Conservation (phyloP, 2,329 filamentous ascomycete genomes). For the Orbilia javanica region DNA sequence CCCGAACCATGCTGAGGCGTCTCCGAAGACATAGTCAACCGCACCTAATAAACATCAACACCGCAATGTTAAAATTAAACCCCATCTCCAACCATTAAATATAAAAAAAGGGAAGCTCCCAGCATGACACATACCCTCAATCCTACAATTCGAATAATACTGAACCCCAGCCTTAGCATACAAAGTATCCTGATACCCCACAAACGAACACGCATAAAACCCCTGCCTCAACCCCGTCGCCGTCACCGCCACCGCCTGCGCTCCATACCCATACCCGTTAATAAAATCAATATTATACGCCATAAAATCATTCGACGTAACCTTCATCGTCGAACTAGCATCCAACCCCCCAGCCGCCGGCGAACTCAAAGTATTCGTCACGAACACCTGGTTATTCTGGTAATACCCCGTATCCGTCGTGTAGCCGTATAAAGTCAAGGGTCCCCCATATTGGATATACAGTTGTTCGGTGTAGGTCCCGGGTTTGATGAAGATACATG, state of each 20-base stretch:
- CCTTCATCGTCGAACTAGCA: conserved; percentile 63
- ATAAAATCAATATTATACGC: conserved; percentile 65
- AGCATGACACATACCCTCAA: conserved; percentile 62
- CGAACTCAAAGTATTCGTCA: conserved; percentile 64
- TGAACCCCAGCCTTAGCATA: conserved; percentile 64
- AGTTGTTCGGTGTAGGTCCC: conserved; percentile 64
- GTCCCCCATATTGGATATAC: conserved; percentile 62
- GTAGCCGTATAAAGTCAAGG: conserved; percentile 63
- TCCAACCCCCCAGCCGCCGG: conserved; percentile 63
- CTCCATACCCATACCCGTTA: conserved; percentile 64
- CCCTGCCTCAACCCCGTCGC: conserved; percentile 63
- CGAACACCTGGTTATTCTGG: conserved; percentile 63
- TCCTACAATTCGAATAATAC: conserved; percentile 64
- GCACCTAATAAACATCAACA: conserved; percentile 60
- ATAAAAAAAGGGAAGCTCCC: too few relatives aligned
- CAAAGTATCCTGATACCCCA: conserved; percentile 64
- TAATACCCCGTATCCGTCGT: conserved; percentile 63
- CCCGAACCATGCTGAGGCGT: conserved; percentile 61
- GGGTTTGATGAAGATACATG: conserved; percentile 64
- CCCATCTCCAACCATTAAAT: too few relatives aligned
- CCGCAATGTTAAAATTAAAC: not conserved
- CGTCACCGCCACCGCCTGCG: conserved; percentile 63
- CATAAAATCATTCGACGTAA: conserved; percentile 62
- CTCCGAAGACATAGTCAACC: conserved; percentile 65
- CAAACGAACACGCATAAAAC: conserved; percentile 64